Evolutionary conservation across 1,284 basidiomycete genomes (phyloP).

Genomic region (Ceratobasidium theobromae): DNA sequence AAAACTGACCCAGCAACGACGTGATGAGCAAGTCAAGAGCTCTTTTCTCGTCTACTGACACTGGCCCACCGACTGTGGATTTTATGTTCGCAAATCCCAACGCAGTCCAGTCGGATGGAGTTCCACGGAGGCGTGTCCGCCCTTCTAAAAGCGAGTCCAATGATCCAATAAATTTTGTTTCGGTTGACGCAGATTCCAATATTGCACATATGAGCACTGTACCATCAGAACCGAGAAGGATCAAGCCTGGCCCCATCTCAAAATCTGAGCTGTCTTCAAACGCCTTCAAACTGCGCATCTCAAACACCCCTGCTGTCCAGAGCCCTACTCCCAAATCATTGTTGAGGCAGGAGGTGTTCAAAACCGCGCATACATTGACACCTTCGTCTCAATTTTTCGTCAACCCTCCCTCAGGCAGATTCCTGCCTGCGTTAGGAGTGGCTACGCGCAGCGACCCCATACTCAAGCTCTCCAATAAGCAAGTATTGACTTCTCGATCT

Average conservation of each 20-base stretch:
- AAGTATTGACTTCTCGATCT: not conserved
- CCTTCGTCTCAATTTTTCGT: not conserved
- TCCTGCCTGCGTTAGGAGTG: not conserved
- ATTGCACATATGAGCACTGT: not conserved
- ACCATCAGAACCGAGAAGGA: not conserved
- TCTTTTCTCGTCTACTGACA: not conserved
- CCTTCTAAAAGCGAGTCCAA: not conserved
- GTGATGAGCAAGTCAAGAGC: not conserved
- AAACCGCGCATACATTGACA: constrained; percentile 24
- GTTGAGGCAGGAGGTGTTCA: constrained; percentile 9
- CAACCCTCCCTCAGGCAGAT: not conserved
- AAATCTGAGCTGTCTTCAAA: constrained; percentile 9
- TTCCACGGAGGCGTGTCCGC: not conserved
- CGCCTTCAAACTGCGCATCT: constrained; percentile 18
- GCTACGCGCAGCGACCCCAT: not conserved
- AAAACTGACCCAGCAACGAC: not conserved
- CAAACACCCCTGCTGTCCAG: not conserved
- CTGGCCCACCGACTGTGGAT: not conserved
- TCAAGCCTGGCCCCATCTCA: constrained; percentile 5
- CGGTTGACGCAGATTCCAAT: not conserved
- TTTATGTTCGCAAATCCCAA: constrained; percentile 14
- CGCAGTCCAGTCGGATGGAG: not conserved
- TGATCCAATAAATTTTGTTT: not conserved
- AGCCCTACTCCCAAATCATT: not conserved
- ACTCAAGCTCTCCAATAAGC: not conserved